Evolutionary conservation across 78 protist species (phyloP), one percentile per base, ranked within the genome.

Genomic region (Dictyostelium capitatum): DNA sequence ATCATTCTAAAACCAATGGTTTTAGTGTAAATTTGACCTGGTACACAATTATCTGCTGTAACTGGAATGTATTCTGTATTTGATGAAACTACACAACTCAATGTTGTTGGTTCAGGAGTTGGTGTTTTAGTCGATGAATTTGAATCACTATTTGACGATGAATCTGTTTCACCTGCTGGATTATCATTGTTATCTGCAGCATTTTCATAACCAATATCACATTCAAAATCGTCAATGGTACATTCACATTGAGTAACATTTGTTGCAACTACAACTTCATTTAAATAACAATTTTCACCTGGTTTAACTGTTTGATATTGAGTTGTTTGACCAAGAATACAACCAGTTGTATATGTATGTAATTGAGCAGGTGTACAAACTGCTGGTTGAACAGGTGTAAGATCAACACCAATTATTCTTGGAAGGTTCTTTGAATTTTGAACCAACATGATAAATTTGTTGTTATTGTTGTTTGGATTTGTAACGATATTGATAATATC

Each of bases 171-270:
- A 37, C 43, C 43, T 37, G 43, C 43, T 37, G 14, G 12, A 20
- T 11, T 37, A 28, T 65, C 47, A 15, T 28, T 2, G 32, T 4
- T 37, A 37, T 37, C 43, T 37, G 43, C 43, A 0, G 75, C 28
- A 17, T 8, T 23, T 47, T 77, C 83, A 56, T 50, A 87, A 59
- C 93, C 93, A 20, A 87, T 15, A 47, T 87, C 93, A 51, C 93
- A 87, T 80, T 87, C 93, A 19, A 23, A 87, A 62, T 87, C 93
- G 7, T 87, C 84, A 12, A 28, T 64, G 3, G 78, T 65, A 50
- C 93, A 87, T 28, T 28, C 51, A 20, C 67, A 53, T 17, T n/a
- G 17, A 25, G 2, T 41, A 51, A 50, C 43, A 4, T n/a, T 17
- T 25, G 9, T 25, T 19, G 48, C 30, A 12, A 80, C 23, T 23